phyloP scores from a whole-genome alignment of 495 filamentous ascomycete genomes.

The Geopyxis carbonaria region DNA sequence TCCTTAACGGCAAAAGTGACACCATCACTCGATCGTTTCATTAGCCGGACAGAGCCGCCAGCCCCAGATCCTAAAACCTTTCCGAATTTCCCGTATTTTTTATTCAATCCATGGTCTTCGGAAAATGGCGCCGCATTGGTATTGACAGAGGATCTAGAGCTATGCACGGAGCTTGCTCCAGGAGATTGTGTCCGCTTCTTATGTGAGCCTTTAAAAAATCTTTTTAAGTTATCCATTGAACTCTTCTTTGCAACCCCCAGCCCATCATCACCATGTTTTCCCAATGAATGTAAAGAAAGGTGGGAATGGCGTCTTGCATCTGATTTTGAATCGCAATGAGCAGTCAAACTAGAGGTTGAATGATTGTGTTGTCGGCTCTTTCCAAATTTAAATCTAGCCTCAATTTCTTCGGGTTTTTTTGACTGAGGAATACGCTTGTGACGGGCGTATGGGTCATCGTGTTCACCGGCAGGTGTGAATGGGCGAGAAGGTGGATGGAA shows the following conservation, averaged over 20 bases:
- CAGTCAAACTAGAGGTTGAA: constrained; percentile 31
- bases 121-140: constrained; percentile 63
- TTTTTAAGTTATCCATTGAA: constrained; percentile 86
- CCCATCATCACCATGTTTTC: constrained; percentile 35
- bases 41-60: constrained; percentile 82
- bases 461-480: constrained; percentile 63
- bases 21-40: constrained; percentile 80
- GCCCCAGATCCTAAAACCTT: constrained; percentile 87
- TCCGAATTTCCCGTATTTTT: constrained; percentile 89
- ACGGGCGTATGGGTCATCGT: constrained; percentile 76
- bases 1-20: constrained; percentile 96
- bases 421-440: constrained; percentile 59
- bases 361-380: constrained; percentile 29
- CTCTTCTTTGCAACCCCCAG: constrained; percentile 40
- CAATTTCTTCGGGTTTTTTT: constrained; percentile 49
- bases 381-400: constrained; percentile 73
- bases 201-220: constrained; percentile 72
- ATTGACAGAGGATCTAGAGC: constrained; percentile 39
- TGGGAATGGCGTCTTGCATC: constrained; percentile 35
- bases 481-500: constrained; percentile 30
- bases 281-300: constrained; percentile 27
- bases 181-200: constrained; percentile 43
- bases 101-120: constrained; percentile 77
- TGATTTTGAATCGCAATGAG: constrained; percentile 16
- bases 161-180: constrained; percentile 49